Conservation (phyloP, 192 early-diverging fungal species). For the Podila clonocystis region DNA sequence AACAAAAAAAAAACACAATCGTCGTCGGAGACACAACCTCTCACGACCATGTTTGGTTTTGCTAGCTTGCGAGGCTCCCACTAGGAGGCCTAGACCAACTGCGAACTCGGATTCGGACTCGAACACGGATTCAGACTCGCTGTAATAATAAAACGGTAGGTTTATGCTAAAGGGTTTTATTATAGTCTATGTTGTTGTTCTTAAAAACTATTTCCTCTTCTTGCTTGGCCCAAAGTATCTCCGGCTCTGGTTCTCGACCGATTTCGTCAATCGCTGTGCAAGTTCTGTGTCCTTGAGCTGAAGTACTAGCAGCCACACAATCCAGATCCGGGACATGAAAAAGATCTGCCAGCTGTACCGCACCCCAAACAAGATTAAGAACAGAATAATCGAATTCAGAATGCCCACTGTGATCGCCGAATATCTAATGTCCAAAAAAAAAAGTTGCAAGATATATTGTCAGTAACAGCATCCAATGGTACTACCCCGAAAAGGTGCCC, state of each 20-base stretch:
- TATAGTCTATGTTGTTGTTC: not conserved
- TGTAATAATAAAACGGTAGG: not conserved
- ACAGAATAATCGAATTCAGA: constrained; percentile 56
- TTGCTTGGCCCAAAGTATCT: constrained; percentile 18
- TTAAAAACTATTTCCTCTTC: constrained; percentile 27
- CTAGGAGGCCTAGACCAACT: too few relatives aligned
- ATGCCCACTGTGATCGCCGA: constrained; percentile 33
- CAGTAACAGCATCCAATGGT: too few relatives aligned
- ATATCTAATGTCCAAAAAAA: constrained; percentile 50
- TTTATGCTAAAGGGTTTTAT: not conserved
- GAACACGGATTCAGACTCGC: not conserved
- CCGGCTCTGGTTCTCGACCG: constrained; percentile 8
- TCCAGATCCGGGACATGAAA: constrained; percentile 60
- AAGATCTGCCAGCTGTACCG: constrained; percentile 72
- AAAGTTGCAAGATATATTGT: constrained; percentile 50
- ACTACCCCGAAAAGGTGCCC: constrained; percentile 42
- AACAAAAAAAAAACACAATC: too few relatives aligned
- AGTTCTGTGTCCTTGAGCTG: constrained; percentile 40
- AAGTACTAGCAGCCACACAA: constrained; percentile 51
- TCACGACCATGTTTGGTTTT: too few relatives aligned
- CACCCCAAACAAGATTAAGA: constrained; percentile 68
- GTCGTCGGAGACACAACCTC: too few relatives aligned
- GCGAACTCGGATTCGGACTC: not conserved
- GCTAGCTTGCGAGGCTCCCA: too few relatives aligned
- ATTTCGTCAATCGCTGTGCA: constrained; percentile 3